phyloP scores from a whole-genome alignment of 805 yeast genomes.

The Candida germanica region DNA sequence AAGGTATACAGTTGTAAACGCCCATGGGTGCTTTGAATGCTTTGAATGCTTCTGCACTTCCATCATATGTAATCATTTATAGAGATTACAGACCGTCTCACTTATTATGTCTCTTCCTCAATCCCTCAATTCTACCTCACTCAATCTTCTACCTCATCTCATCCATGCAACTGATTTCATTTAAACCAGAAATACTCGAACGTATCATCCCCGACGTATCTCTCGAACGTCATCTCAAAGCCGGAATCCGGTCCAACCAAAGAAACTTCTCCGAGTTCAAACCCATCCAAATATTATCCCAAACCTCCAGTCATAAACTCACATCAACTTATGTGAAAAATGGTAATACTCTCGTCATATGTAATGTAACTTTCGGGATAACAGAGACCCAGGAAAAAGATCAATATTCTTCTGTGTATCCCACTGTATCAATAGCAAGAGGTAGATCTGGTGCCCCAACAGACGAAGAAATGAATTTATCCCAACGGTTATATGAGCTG shows the following conservation, averaged over 20 bases:
- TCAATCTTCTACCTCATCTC: too few species aligned
- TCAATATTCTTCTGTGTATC: conserved; percentile 48
- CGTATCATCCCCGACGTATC: conserved; percentile 83
- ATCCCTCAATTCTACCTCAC: conserved; percentile 1
- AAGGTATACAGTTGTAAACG: too few species aligned
- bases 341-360: conserved; percentile 13
- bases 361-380: conserved; percentile 10
- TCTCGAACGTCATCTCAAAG: conserved; percentile 70
- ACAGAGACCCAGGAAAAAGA: conserved; percentile 4
- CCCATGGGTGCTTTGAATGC: too few species aligned
- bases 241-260: conserved; percentile 73
- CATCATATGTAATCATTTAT: too few species aligned
- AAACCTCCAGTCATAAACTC: conserved; percentile 17
- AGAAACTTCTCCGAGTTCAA: conserved; percentile 73
- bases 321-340: conserved; percentile 12
- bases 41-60: too few species aligned
- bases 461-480: conserved; percentile 75
- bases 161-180: conserved; percentile 42
- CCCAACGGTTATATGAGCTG: conserved; percentile 62
- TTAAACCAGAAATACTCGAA: conserved; percentile 80
- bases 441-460: conserved; percentile 81
- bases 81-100: too few species aligned
- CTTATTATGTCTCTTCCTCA: neutral
- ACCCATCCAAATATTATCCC: conserved; percentile 39
- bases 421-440: conserved; percentile 71